Evolutionary conservation across 257 asterid genomes (phyloP), one percentile per base, ranked within the genome.

Genomic region (Nyctanthes arbortristis): DNA sequence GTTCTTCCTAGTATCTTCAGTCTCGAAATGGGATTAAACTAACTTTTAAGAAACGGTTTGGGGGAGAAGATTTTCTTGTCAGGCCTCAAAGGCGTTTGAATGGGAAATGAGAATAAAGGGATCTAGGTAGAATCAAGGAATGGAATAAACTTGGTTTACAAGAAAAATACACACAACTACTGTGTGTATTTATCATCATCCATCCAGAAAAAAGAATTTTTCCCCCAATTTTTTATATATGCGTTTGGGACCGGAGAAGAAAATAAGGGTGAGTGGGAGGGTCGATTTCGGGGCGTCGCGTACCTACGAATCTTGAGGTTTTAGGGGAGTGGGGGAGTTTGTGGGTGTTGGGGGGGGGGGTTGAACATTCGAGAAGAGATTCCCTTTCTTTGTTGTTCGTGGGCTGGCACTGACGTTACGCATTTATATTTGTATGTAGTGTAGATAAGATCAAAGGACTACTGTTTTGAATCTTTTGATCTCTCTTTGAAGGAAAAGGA

Each of bases 281-380:
- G 79, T 60, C 86, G 80, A 71, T 76, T 82, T 81, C 90, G 86
- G 68, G 85, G 63, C 88, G 90, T 85, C 90, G 84, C 90, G 76
- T 74, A 73, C 69, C 32, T 12, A 67, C 65, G 84, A 82, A 79
- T 82, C 79, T 79, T 62, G 71, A 47, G 75, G 47, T 39, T 49
- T 20, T 25, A 25, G 66, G 22, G 80, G n/a, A 49, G 7, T 14
- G 65, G 35, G 18, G 9, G 45, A 16, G 66, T 31, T 12, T 5
- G 39, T 25, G 40, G 0, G 20, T 13, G 63, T 1, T 4, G 13
- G 55, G n/a, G 24, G 32, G 27, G 16, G 31, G 27, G 32, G 66
- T 55, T 77, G 88, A 79, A 80, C 74, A 77, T 80, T 82, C 77
- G 66, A 31, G 29, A 47, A 62, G 57, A 7, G 66, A 37, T 54